A percentile compares a stretch with the other conserved stretches of the same genome.
Evolutionary conservation across 2,329 filamentous ascomycete species (phyloP).

Genomic region (Pestalotiopsis sp.): DNA sequence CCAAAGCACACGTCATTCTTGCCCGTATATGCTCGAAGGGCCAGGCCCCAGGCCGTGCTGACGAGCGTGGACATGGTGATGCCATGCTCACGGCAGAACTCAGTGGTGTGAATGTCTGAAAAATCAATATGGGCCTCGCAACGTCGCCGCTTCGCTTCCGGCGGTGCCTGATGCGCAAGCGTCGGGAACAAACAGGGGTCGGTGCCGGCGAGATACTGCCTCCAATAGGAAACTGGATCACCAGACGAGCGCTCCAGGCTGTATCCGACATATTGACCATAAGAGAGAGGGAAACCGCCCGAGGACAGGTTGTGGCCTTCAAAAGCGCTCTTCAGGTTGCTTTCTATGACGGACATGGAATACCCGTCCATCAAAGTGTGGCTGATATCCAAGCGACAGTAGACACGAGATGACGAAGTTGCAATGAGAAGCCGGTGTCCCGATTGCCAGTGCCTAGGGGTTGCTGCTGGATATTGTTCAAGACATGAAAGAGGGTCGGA

Average conservation of each 20-base stretch:
- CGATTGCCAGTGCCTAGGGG: not conserved
- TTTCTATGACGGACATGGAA: not conserved
- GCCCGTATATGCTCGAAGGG: not conserved
- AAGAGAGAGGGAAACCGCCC: too few species aligned
- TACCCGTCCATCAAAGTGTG: not conserved
- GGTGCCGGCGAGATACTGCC: too few species aligned
- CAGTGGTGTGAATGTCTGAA: too few species aligned
- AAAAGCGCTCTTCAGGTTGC: not conserved
- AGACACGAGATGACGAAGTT: not conserved
- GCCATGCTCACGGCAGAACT: not conserved
- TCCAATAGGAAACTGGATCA: too few species aligned
- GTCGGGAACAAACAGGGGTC: not conserved
- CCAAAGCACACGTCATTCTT: not conserved
- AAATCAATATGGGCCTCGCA: too few species aligned
- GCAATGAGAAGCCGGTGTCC: not conserved
- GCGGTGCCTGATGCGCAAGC: not conserved
- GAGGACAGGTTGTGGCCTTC: not conserved
- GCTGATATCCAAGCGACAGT: not conserved
- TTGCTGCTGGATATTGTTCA: not conserved
- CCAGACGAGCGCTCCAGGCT: too few species aligned
- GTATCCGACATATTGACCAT: too few species aligned
- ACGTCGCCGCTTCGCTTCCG: not conserved
- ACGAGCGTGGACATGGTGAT: not conserved
- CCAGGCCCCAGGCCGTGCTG: not conserved
- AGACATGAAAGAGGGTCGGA: not conserved